Conservation (phyloP, 768 basidiomycete species). For the Pisolithus microcarpus region DNA sequence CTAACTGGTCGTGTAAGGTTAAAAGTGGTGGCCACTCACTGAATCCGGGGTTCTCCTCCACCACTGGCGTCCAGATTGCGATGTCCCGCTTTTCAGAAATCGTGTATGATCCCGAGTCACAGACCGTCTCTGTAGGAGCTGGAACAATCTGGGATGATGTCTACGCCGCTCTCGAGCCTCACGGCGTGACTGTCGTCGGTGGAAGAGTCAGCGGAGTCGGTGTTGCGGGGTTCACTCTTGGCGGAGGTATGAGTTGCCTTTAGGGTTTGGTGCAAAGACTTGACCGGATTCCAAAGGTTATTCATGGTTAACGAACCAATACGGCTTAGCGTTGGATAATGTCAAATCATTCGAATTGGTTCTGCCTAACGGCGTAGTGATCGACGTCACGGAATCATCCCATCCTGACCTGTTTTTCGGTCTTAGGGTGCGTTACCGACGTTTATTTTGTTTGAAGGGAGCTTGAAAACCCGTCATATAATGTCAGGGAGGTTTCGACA, state of each 20-base stretch:
- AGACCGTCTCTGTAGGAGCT: slow-evolving; percentile 33
- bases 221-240: slow-evolving; percentile 50
- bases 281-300: slow-evolving; percentile 33
- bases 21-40: slow-evolving; percentile 52
- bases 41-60: slow-evolving; percentile 52
- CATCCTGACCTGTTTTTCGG: slow-evolving; percentile 37
- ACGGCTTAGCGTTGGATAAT: slow-evolving; percentile 51
- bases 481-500: slow-evolving; percentile 54
- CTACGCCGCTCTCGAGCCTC: slow-evolving; percentile 44
- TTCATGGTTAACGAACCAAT: slow-evolving; percentile 56
- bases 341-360: slow-evolving; percentile 52
- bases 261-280: neutral
- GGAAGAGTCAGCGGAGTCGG: slow-evolving; percentile 51
- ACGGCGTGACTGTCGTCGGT: slow-evolving; percentile 50
- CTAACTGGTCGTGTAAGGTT: slow-evolving; percentile 27
- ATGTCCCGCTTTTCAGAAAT: slow-evolving; percentile 43
- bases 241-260: slow-evolving; percentile 39
- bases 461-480: too few species aligned
- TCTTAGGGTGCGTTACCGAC: slow-evolving; percentile 30
- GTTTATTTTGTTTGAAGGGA: neutral
- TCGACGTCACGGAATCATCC: slow-evolving; percentile 24
- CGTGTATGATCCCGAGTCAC: slow-evolving; percentile 29
- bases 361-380: slow-evolving; percentile 42
- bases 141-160: slow-evolving; percentile 60
- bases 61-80: slow-evolving; percentile 47